These are phyloP conservation scores for Daldinia bambusicola DNA, from an alignment of 495 filamentous ascomycete genomes.

Conservation along the genomic window DNA sequence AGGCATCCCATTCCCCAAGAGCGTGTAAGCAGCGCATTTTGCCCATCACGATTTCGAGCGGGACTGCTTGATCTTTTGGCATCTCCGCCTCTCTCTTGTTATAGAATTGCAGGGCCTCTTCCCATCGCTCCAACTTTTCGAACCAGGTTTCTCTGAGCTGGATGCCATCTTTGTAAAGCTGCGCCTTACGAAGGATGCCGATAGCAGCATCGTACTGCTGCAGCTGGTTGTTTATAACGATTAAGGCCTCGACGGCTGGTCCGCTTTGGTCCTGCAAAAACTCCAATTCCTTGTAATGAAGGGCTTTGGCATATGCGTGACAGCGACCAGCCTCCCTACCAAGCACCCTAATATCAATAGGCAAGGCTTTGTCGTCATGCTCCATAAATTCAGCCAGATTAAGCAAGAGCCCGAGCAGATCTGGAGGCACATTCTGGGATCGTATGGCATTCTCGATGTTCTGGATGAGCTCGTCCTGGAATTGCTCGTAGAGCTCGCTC, in stretches of 20 bases:
- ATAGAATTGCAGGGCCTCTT: slow-evolving; percentile 94
- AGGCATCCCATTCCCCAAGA: slow-evolving; percentile 93
- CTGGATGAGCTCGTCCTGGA: slow-evolving; percentile 91
- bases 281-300: slow-evolving; percentile 98
- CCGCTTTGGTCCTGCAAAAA: slow-evolving; percentile 97
- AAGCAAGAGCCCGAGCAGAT: slow-evolving; percentile 91
- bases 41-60: slow-evolving; percentile 95
- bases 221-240: slow-evolving; percentile 97
- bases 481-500: slow-evolving; percentile 96
- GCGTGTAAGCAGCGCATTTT: slow-evolving; percentile 99
- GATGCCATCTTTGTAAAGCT: slow-evolving; percentile 93
- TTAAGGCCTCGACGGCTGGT: slow-evolving; percentile 94
- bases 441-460: slow-evolving; percentile 96
- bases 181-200: slow-evolving; percentile 93
- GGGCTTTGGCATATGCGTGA: slow-evolving; percentile 95
- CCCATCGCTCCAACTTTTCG: slow-evolving; percentile 97
- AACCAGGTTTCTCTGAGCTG: slow-evolving; percentile 96
- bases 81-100: slow-evolving; percentile 78
- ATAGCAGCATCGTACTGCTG: slow-evolving; percentile 98
- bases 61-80: slow-evolving; percentile 66
- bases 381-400: slow-evolving; percentile 99
- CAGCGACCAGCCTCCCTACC: slow-evolving; percentile 94
- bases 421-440: slow-evolving; percentile 91
- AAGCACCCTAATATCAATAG: slow-evolving; percentile 93
- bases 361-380: slow-evolving; percentile 96